Base-by-base conservation (phyloP, 2,329 filamentous ascomycete species). In the Akanthomyces muscarius region DNA sequence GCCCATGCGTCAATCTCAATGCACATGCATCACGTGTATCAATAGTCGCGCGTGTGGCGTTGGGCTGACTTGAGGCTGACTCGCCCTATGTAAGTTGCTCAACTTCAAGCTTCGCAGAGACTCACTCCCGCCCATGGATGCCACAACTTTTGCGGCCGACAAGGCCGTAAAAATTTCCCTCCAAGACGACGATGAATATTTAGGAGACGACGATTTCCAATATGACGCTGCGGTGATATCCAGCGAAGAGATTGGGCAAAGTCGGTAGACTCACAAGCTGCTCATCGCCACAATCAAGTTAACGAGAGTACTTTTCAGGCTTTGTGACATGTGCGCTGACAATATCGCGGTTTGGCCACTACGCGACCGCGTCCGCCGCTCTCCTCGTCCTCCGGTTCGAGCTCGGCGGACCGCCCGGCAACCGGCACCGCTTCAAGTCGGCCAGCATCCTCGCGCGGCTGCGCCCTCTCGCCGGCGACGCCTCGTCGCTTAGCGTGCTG, bases 201-300 rank as follows among this genome's bases (percentile, higher is more conserved):
- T 58, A 7, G 55, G 55, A 23, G 55, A 58, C 16, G 55, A 58
- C 1, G 55, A 58, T 3, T 58, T 58, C 18, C 55, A 58, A 28
- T 58, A 50, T 21, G 55, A 58, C n/a, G 55, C 55, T 25, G 55
- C 55, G 4, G 55, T 58, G n/a, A 58, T 58, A 14, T 58, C 55
- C n/a, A 58, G 55, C 42, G 55, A 58, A n/a, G 55, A 58, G 30
- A 58, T 58, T 41, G 55, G 55, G 21, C 55, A 58, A 25, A 58
- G 55, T 58, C 44, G 25, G 55, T 58, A 41, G 30, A 16, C 21
- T 21, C 13, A 21, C 25, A 2, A 18, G 23, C 3, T 21, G 42
- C 21, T 36, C 3, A 16, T 25, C 33, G 23, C n/a, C 30, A 6
- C 48, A 2, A 2, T 6, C 18, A 47, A 10, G 48, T 28, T 52